Base-by-base conservation (phyloP, 768 basidiomycete genomes). In the Galerina marginata region DNA sequence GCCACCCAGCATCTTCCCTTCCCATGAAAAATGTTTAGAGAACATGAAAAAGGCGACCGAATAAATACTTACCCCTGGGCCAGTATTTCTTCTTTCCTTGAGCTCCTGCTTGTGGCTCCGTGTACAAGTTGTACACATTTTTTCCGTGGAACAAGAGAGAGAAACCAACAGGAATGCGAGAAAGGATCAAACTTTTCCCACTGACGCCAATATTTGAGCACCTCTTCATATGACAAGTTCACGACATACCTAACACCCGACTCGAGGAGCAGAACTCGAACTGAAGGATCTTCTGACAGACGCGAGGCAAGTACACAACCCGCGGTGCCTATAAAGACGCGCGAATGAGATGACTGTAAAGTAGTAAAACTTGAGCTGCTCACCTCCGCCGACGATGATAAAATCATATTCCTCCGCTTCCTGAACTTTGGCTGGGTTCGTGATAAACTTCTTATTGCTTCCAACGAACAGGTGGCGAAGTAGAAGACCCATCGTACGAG, bases 1-100 rank as follows among this genome's bases (percentile, higher is more conserved):
- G 68, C 90, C 90, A 23, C 90, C 90, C 6, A 92, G 80, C 69
- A 92, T 76, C 67, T 86, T 90, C 1, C 75, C 89, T 90, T 53
- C 12, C 3, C 33, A 15, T 29, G 9, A 5, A 9, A 45, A 9
- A 44, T 44, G 44, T 50, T 46, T 52, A 20, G 10, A 64, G 40
- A n/a, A 12, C 15, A 59, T 36, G 47, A 9, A 52, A 33, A 3
- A 39, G 16, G 7, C 12, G 5, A 20, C 5, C 7, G n/a, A 44
- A 39, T 40, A 64, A 71, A 6, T 65, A 88, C 89, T 89, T 65
- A 88, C 89, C 90, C 75, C 90, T 76, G 0, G 90, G 90, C 86
- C 87, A 91, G 56, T 77, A 87, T 39, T 79, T 76, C 60, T 73
- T 76, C 66, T 75, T 76, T 16, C 80, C 79, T 37, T 74, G 76